Base-by-base conservation (phyloP, 2,329 filamentous ascomycete genomes). In the Paecilomyces fulvus region DNA sequence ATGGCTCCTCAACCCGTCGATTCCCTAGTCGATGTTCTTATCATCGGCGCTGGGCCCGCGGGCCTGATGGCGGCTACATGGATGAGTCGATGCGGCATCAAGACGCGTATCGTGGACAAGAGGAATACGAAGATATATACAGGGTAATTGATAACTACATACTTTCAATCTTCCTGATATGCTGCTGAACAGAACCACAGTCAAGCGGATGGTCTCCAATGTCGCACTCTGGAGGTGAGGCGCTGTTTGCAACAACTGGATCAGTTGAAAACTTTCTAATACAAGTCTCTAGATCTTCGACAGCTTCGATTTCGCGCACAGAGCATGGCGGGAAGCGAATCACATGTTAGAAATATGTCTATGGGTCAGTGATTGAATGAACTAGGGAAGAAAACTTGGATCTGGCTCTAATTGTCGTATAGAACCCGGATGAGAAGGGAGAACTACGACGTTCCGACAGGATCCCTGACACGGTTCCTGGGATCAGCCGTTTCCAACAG, bases 301-400 rank as follows among this genome's bases (percentile, higher is more conserved):
- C 62, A 85, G 82, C 57, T 86, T 90, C 63, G 86, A 84, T 0
- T 83, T 90, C 59, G 83, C 78, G 3, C 81, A 88, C 63, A 75
- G 80, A 9, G 81, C 80, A 1, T 82, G 82, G 79, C 84, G 83
- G 51, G 86, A 89, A 62, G 79, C 82, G 11, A 87, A 87, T 65
- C 84, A 84, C 64, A 82, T 88, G 74, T 75, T 87, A n/a, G 86
- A 87, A 73, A 82, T 86, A 56, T 72, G 60, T 37, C 75, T 82
- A 55, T 83, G 80, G 65, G 65, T 68, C 14, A 17, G 57, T 56
- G 3, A 9, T 52, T 0, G 58, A 62, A 31, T 53, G 51, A 14
- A 56, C 54, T 28, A 63, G 62, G 62, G 62, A 21, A 58, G 1
- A 62, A 61, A 3, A 48, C 64, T 12, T 62, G 61, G 48, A 54